Conservation (phyloP, 169 alveolate species). For the Plasmodium adleri region DNA sequence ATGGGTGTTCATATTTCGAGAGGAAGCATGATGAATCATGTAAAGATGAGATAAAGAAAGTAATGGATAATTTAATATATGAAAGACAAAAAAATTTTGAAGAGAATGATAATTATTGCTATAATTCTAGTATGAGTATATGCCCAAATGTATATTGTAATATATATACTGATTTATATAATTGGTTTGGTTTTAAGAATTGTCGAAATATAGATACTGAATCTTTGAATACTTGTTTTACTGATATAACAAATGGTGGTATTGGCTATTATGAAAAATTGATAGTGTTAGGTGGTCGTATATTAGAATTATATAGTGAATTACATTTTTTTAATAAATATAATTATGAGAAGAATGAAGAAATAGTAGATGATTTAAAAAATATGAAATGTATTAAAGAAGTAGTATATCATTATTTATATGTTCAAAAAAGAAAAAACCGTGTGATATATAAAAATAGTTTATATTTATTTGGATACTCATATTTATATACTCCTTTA, state of each 20-base stretch:
- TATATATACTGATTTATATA: conserved; percentile 49
- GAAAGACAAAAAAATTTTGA: conserved; percentile 55
- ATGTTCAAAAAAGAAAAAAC: conserved; percentile 71
- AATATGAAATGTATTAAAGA: conserved; percentile 40
- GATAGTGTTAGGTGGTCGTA: conserved; percentile 53
- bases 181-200: conserved; percentile 73
- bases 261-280: conserved; percentile 57
- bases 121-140: conserved; percentile 21
- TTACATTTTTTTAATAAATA: conserved; percentile 60
- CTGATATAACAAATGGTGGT: conserved; percentile 68
- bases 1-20: conserved; percentile 36
- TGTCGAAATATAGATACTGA: conserved; percentile 57
- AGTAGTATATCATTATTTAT: conserved; percentile 54
- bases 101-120: conserved; percentile 43
- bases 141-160: conserved; percentile 66
- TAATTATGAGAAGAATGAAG: conserved; percentile 57
- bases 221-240: conserved; percentile 53
- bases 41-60: conserved; percentile 40
- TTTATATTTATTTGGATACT: conserved; percentile 53
- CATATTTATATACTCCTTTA: conserved; percentile 60
- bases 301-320: conserved; percentile 63
- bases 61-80: conserved; percentile 35
- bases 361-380: conserved; percentile 22
- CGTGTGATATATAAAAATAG: conserved; percentile 57
- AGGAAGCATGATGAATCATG: conserved; percentile 18